Evolutionary conservation across 164 flowering plant species (phyloP), one percentile per base, ranked within the genome.

Genomic region (Saururus chinensis): DNA sequence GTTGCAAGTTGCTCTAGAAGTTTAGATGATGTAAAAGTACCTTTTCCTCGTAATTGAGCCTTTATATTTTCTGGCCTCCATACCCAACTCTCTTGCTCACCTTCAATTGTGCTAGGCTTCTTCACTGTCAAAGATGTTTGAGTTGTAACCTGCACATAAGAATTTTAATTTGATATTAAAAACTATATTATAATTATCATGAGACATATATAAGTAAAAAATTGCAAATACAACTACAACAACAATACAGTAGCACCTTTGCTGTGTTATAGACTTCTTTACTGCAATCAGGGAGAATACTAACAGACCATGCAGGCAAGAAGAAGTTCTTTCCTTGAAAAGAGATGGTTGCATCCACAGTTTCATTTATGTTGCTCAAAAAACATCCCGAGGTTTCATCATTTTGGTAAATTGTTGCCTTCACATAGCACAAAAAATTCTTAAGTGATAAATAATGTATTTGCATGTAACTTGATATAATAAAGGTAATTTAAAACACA

Each of bases 241-340:
- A 41, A 8, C 12, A 2, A 2, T 41, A 0, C 8, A 41, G 12
- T 9, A 41, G 12, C 45, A 41, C 87, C 87, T 78, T 77, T 0
- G 92, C 88, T 12, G 84, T 84, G 71, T 85, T 90, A 65, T 71
- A 87, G 2, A 56, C 76, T 59, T 60, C 86, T 7, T 40, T 71
- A 8, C 73, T 68, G 60, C 95, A 87, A 40, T 82, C 86, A 1
- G 78, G 77, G 25, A 82, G 74, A 55, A 87, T 75, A 56, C 78
- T 85, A 56, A 84, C 95, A 42, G 95, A 87, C 95, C 95, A 89
- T 22, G 89, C 86, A 1, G 90, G 95, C 10, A 89, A 63, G 0
- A 51, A 56, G 55, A 67, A 77, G 0, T 68, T 41, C 42, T 41
- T 0, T 41, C 45, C 45, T 41, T 13, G 11, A 41, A 41, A 41